Evolutionary conservation across 2,329 filamentous ascomycete genomes (phyloP).

Genomic region (Blastomyces emzantsi): DNA sequence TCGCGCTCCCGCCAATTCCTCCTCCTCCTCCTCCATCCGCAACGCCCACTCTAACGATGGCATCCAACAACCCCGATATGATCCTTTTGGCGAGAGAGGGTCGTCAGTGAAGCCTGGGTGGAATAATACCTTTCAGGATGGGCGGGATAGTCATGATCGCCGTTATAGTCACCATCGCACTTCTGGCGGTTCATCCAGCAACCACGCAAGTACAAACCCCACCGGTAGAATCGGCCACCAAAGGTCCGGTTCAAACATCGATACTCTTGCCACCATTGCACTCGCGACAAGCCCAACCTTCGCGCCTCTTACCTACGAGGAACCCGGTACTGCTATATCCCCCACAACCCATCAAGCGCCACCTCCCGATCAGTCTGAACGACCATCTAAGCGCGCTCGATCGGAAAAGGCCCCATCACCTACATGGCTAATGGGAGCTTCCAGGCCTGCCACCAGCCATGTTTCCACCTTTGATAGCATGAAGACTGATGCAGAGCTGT

Average conservation of each 20-base stretch:
- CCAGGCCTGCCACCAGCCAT: constrained; percentile 25
- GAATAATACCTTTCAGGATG: constrained; percentile 13
- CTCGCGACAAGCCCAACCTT: constrained; percentile 42
- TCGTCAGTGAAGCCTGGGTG: constrained; percentile 20
- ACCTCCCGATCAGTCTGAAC: constrained; percentile 30
- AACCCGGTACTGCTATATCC: constrained; percentile 21
- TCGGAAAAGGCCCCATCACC: constrained; percentile 48
- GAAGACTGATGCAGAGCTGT: constrained; percentile 41
- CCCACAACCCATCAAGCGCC: constrained; percentile 21
- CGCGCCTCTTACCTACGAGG: constrained; percentile 26
- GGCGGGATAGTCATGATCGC: neutral
- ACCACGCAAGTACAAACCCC: constrained; percentile 15
- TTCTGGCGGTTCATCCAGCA: neutral
- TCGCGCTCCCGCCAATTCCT: constrained; percentile 22
- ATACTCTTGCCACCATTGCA: constrained; percentile 44
- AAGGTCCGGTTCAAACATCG: constrained; percentile 39
- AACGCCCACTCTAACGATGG: constrained; percentile 8
- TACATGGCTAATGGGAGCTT: constrained; percentile 22
- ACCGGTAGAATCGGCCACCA: constrained; percentile 29
- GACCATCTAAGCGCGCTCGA: constrained; percentile 51
- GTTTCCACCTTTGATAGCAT: constrained; percentile 25
- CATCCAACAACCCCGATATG: constrained; percentile 1
- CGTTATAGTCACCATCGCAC: neutral
- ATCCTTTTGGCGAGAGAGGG: constrained; percentile 21
- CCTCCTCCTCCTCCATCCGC: constrained; percentile 21